These are phyloP conservation scores for Thecaphora frezii DNA, from an alignment of 1,284 basidiomycete species.

Conservation along the genomic window DNA sequence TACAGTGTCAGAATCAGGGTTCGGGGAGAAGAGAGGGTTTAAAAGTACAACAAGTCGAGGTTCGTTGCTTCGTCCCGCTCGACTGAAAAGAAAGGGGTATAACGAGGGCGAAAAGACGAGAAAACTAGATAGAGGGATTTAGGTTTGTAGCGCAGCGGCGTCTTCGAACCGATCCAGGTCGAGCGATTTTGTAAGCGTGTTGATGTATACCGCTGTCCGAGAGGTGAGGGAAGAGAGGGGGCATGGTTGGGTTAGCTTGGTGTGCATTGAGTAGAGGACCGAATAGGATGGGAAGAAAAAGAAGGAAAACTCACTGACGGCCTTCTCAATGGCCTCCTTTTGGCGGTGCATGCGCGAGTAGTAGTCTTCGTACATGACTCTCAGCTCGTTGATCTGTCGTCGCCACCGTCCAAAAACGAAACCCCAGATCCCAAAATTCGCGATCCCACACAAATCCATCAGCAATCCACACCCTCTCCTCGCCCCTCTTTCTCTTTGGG, in stretches of 20 bases:
- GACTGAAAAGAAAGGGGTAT: too few species aligned
- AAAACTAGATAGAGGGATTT: too few species aligned
- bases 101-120: too few species aligned
- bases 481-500: slow-evolving; percentile 16
- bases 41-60: too few species aligned
- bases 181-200: slow-evolving; percentile 23
- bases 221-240: neutral
- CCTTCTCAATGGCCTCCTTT: slow-evolving; percentile 34
- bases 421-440: too few species aligned
- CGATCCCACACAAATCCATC: too few species aligned
- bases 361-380: slow-evolving; percentile 23
- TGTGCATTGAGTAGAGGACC: neutral
- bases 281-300: neutral
- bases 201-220: slow-evolving; percentile 14
- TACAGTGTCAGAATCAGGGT: too few species aligned
- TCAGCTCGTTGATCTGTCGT: slow-evolving; percentile 15
- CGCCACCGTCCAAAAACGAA: neutral
- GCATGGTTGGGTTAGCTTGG: neutral
- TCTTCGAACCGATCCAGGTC: slow-evolving; percentile 25
- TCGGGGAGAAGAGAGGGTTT: too few species aligned
- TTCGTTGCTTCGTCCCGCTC: too few species aligned
- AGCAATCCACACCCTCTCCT: too few species aligned
- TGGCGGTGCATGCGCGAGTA: slow-evolving; percentile 35
- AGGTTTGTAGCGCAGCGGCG: neutral
- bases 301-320: slow-evolving; percentile 5